A percentile compares a stretch with the other conserved stretches of the same genome.
Evolutionary conservation across 2,329 filamentous ascomycete species (phyloP).

Genomic region (Epichloe baconii): DNA sequence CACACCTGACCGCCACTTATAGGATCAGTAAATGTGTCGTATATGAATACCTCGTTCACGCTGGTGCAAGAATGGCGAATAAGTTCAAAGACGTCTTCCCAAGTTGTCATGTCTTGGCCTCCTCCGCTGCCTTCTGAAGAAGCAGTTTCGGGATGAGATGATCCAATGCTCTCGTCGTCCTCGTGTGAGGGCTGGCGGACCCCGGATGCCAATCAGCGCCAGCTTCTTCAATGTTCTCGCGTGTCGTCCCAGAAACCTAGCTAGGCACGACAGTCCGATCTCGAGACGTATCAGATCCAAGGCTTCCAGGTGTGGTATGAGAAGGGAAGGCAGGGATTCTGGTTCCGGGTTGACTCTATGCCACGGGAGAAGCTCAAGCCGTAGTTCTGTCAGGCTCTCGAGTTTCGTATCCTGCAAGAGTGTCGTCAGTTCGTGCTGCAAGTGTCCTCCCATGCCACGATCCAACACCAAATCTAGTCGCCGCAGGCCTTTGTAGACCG

Average conservation of each 20-base stretch:
- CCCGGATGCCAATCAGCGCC: not conserved
- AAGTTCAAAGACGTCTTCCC: not conserved
- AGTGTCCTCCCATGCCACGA: not conserved
- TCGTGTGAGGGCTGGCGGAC: not conserved
- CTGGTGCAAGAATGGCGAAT: not conserved
- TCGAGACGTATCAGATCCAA: not conserved
- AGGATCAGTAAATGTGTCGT: not conserved
- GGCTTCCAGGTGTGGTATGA: not conserved
- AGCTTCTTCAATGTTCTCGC: not conserved
- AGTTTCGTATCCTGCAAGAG: not conserved
- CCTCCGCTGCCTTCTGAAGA: not conserved
- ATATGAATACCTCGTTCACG: not conserved
- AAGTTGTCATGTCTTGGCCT: not conserved
- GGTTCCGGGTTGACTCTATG: not conserved
- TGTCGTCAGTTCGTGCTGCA: not conserved
- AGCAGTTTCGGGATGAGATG: not conserved
- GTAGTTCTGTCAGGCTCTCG: conserved; percentile 2
- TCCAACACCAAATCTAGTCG: not conserved
- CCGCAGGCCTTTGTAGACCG: not conserved
- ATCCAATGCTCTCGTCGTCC: not conserved
- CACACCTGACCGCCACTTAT: not conserved
- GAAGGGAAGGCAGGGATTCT: not conserved
- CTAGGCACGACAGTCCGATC: not conserved
- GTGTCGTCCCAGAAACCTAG: not conserved
- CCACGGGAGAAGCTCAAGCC: conserved; percentile 7